These are phyloP conservation scores for Sclerotinia sclerotiorum DNA, from an alignment of 2,329 filamentous ascomycete species.

Conservation along the genomic window DNA sequence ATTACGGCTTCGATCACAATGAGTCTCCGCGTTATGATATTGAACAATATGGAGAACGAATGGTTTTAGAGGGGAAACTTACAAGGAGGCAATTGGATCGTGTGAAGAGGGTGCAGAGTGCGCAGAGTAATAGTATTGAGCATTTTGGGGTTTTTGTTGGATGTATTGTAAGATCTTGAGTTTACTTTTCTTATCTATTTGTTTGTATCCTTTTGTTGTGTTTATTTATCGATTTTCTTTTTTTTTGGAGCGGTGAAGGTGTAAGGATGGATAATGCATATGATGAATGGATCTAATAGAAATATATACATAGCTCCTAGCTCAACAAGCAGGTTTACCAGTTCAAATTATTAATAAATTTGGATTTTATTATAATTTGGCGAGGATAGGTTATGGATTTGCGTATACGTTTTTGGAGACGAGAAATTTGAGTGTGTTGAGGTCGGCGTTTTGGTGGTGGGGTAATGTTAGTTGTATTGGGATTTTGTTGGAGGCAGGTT, in stretches of 20 bases:
- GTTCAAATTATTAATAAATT: not conserved
- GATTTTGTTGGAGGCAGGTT: not conserved
- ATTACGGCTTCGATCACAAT: not conserved
- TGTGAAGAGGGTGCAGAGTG: conserved; percentile 6
- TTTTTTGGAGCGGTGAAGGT: too few species aligned
- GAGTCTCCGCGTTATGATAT: not conserved
- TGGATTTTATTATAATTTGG: not conserved
- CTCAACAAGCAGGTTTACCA: not conserved
- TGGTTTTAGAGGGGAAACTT: not conserved
- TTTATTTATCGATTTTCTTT: too few species aligned
- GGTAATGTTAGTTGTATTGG: not conserved
- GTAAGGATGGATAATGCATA: too few species aligned
- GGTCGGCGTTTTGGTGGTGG: not conserved
- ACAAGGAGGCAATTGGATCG: not conserved
- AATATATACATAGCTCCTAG: not conserved
- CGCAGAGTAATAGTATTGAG: not conserved
- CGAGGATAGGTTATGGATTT: not conserved
- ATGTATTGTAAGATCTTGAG: not conserved
- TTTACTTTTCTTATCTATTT: too few species aligned
- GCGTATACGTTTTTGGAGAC: conserved; percentile 4
- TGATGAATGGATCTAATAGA: too few species aligned
- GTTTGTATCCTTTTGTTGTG: too few species aligned
- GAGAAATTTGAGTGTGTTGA: not conserved
- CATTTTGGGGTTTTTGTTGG: conserved; percentile 2
- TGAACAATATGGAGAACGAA: not conserved